A percentile compares a stretch with the other conserved stretches of the same genome.
These are phyloP conservation scores for Coemansia reversa DNA, from an alignment of 192 early-diverging fungal species.

Conservation along the genomic window DNA sequence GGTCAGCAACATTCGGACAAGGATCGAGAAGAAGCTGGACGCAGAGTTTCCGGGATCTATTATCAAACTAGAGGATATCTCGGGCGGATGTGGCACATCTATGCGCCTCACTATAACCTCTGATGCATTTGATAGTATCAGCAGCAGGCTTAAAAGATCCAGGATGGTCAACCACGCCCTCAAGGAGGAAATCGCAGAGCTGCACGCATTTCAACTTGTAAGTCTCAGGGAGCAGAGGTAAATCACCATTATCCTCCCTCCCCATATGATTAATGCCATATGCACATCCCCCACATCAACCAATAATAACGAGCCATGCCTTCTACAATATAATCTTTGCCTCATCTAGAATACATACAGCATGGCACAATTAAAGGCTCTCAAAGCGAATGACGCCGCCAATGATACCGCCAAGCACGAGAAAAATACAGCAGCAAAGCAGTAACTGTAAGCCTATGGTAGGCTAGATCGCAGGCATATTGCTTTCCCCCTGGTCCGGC, in stretches of 20 bases:
- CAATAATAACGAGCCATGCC: too few relatives aligned
- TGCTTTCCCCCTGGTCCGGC: too few relatives aligned
- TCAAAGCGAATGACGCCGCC: too few relatives aligned
- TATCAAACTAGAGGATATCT: conserved; percentile 18
- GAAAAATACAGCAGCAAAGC: too few relatives aligned
- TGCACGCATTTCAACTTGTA: conserved; percentile 65
- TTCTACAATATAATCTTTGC: too few relatives aligned
- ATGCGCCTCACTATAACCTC: conserved; percentile 80
- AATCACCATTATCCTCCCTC: not conserved
- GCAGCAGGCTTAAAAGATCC: conserved; percentile 75
- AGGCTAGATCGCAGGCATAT: too few relatives aligned
- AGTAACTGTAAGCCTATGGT: too few relatives aligned
- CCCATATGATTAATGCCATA: too few relatives aligned
- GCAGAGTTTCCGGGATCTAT: conserved; percentile 1
- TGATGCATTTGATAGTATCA: conserved; percentile 64
- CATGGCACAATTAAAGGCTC: too few relatives aligned
- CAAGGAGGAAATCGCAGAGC: conserved; percentile 77
- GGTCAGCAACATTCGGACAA: not conserved
- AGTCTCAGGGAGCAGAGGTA: conserved; percentile 1
- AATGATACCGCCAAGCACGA: too few relatives aligned
- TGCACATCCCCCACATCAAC: too few relatives aligned
- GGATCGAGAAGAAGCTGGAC: conserved; percentile 14
- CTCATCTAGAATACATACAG: too few relatives aligned
- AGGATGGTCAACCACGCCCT: conserved; percentile 76
- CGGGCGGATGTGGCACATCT: conserved; percentile 89